Evolutionary conservation across 768 basidiomycete species (phyloP).

Genomic region (Collybia sp.): DNA sequence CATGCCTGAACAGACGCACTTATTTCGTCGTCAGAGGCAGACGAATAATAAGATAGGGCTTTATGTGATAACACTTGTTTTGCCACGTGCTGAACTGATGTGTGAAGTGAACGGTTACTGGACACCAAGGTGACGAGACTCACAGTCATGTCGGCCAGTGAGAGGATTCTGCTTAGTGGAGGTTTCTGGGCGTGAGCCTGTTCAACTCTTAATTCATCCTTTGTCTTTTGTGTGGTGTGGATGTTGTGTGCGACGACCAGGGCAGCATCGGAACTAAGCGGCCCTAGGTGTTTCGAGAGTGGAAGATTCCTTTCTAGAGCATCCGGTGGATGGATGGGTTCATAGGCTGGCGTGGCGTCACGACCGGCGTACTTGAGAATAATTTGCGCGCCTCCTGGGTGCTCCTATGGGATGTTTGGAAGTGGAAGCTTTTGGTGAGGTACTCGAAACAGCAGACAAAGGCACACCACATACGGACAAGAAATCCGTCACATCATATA

Average conservation of each 20-base stretch:
- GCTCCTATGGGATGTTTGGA: constrained; percentile 37
- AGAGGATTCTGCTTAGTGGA: constrained; percentile 66
- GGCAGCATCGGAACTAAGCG: constrained; percentile 45
- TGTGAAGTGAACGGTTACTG: neutral
- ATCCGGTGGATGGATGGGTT: constrained; percentile 83
- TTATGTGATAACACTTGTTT: constrained; percentile 66
- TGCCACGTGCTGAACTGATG: constrained; percentile 55
- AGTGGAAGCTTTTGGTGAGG: constrained; percentile 1
- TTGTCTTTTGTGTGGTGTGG: constrained; percentile 46
- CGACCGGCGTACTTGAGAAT: constrained; percentile 82
- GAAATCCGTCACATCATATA: constrained; percentile 87
- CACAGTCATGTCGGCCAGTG: constrained; percentile 81
- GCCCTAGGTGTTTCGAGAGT: constrained; percentile 67
- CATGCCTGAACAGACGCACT: constrained; percentile 36
- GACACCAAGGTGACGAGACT: constrained; percentile 5
- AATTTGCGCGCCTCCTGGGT: constrained; percentile 79
- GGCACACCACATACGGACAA: constrained; percentile 39
- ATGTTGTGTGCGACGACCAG: constrained; percentile 28
- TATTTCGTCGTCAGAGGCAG: constrained; percentile 82
- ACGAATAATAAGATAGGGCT: constrained; percentile 81
- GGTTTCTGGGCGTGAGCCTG: constrained; percentile 57
- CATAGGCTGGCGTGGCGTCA: constrained; percentile 75
- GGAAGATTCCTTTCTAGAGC: constrained; percentile 71
- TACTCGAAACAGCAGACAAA: neutral
- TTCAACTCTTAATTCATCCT: constrained; percentile 67